A percentile compares a stretch with the other conserved stretches of the same genome.
Conservation (phyloP, 2,329 filamentous ascomycete genomes). For the Alternaria gaisen region DNA sequence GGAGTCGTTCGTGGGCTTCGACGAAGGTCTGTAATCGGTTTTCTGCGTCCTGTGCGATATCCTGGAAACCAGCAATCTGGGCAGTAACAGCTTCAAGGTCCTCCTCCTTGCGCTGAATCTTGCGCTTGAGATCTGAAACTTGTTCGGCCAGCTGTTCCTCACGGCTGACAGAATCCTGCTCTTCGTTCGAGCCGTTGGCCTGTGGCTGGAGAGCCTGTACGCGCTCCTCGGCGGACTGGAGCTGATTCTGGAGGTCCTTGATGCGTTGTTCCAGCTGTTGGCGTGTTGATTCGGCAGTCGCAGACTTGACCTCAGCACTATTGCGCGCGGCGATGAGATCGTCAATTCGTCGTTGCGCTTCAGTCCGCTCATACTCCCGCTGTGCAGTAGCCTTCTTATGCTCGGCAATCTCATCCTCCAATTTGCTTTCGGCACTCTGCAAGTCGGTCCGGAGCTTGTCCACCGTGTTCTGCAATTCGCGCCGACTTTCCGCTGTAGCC, state of each 20-base stretch:
- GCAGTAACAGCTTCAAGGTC: slow-evolving; percentile 83
- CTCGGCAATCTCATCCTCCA: slow-evolving; percentile 84
- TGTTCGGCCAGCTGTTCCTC: slow-evolving; percentile 86
- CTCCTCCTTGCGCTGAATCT: slow-evolving; percentile 80
- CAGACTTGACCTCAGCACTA: slow-evolving; percentile 84
- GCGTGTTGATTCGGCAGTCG: slow-evolving; percentile 83
- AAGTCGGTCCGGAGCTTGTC: slow-evolving; percentile 84
- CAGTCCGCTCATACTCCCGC: slow-evolving; percentile 88
- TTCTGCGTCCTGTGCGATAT: slow-evolving; percentile 85
- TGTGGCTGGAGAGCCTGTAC: slow-evolving; percentile 80
- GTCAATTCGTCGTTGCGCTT: slow-evolving; percentile 90
- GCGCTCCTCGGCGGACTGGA: slow-evolving; percentile 89
- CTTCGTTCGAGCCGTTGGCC: slow-evolving; percentile 54
- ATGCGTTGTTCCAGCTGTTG: slow-evolving; percentile 90
- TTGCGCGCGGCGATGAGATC: slow-evolving; percentile 84
- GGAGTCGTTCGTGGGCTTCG: slow-evolving; percentile 73
- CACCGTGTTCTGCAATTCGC: slow-evolving; percentile 79
- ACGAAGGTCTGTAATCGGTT: slow-evolving; percentile 84
- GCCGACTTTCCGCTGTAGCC: slow-evolving; percentile 79
- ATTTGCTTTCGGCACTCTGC: slow-evolving; percentile 78
- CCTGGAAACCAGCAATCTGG: slow-evolving; percentile 87
- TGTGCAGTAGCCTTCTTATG: slow-evolving; percentile 81
- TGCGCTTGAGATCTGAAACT: slow-evolving; percentile 84
- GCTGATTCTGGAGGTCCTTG: slow-evolving; percentile 86
- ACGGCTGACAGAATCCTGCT: slow-evolving; percentile 66